Base-by-base conservation (phyloP, 2,329 filamentous ascomycete species). In the Talaromyces pinophilus region DNA sequence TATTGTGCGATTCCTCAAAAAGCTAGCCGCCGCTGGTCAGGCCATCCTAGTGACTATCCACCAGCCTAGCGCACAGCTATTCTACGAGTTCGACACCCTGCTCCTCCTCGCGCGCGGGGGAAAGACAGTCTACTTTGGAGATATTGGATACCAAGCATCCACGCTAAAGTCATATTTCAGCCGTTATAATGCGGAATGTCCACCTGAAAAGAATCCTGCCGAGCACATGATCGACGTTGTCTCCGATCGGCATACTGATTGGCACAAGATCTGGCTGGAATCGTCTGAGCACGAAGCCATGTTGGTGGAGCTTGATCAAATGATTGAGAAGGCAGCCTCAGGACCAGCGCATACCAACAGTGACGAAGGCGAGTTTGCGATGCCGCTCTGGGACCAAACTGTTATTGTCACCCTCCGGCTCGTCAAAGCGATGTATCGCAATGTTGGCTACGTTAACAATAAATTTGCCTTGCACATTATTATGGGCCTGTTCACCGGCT, bases 11-110 rank as follows among this genome's bases (percentile, higher is more conserved):
- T 90, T 90, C 78, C 74, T 91, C 57, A 85, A 86, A 74, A 90
- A 90, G 71, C 81, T 91, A 1, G 83, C 87, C 25, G 80, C 82
- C 15, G 85, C 87, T 22, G 88, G 88, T 0, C 87, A 91, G 71
- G 88, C 88, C 3, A 88, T 91, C 52, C 78, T 91, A 38, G 90
- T 88, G 70, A 91, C 89, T 0, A 90, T 91, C 59, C 88, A 91
- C 71, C 88, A 91, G 70, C 88, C 88, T 3, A 88, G 85, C 6
- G 87, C 87, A 0, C 82, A 89, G 25, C 79, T 91, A 1, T 88
- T 91, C 62, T 83, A 89, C 67, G 67, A 90, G 72, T 91, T 91
- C 74, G 89, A 91, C 71, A 88, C 88, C 79, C 84, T 91, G 1
- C 82, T 91, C 1, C 85, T 88, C 0, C 81, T 91, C 10, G 87